Evolutionary conservation across 768 basidiomycete species (phyloP).

Genomic region (Tulasnella calospora): DNA sequence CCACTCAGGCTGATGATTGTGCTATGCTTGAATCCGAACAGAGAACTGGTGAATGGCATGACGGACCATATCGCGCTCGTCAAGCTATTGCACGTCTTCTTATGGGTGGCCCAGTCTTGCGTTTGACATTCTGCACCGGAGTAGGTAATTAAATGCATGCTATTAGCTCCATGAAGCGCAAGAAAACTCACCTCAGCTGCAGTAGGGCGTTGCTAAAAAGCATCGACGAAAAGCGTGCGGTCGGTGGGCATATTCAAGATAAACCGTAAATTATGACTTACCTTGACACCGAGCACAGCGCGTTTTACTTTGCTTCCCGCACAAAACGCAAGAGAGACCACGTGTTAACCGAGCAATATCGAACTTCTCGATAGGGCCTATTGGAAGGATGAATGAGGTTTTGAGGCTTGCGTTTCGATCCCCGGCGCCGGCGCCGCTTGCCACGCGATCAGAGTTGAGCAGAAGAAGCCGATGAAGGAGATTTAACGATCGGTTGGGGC

Average conservation of each 20-base stretch:
- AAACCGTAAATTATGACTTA: not conserved
- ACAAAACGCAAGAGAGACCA: not conserved
- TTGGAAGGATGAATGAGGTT: not conserved
- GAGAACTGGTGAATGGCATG: not conserved
- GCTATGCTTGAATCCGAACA: not conserved
- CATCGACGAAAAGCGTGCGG: not conserved
- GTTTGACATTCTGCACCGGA: not conserved
- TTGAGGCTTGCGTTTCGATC: not conserved
- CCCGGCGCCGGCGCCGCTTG: not conserved
- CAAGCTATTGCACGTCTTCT: not conserved
- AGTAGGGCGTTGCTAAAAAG: not conserved
- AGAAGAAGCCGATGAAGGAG: not conserved
- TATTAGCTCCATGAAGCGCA: not conserved
- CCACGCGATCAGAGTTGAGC: not conserved
- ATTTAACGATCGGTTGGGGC: not conserved
- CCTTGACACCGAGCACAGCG: not conserved
- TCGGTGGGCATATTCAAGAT: not conserved
- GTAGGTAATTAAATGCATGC: not conserved
- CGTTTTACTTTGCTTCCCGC: not conserved
- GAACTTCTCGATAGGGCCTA: not conserved
- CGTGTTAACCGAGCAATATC: not conserved
- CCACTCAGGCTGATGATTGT: not conserved
- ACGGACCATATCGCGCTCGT: not conserved
- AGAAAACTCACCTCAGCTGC: not conserved
- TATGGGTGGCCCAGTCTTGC: not conserved